phyloP scores from a whole-genome alignment of 371 early-diverging fungal species.

The Ordospora pajunii region DNA sequence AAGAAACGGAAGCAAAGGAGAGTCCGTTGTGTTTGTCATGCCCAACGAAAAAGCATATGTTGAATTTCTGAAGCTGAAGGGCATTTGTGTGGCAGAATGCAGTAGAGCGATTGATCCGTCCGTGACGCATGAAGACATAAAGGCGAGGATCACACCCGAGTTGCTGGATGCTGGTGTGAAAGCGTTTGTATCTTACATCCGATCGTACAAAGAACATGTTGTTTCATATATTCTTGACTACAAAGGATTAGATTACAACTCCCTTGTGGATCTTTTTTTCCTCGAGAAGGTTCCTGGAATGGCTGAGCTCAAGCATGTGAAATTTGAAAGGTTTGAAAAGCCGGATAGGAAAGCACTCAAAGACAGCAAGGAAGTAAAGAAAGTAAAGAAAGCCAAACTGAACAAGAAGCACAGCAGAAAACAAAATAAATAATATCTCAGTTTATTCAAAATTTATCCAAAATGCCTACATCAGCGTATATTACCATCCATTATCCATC shows the following conservation, averaged over 20 bases:
- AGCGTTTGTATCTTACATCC: constrained; percentile 60
- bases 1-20: constrained; percentile 74
- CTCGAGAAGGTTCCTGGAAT: constrained; percentile 53
- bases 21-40: constrained; percentile 64
- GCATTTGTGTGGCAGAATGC: constrained; percentile 14
- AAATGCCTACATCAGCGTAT: background rate
- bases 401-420: background rate
- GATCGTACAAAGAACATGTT: constrained; percentile 60
- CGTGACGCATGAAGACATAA: background rate
- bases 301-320: constrained; percentile 46
- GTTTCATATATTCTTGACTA: constrained; percentile 55
- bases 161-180: constrained; percentile 27
- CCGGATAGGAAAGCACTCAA: background rate
- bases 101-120: background rate
- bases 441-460: background rate
- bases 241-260: constrained; percentile 53
- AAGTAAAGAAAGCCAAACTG: background rate
- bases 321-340: constrained; percentile 35
- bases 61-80: constrained; percentile 45
- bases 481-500: background rate
- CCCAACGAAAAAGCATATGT: constrained; percentile 51
- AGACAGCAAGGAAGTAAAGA: background rate
- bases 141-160: background rate
- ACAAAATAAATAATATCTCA: background rate
- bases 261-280: constrained; percentile 40